Base-by-base conservation (phyloP, 169 alveolate genomes). In the Plasmodium yoelii region DNA sequence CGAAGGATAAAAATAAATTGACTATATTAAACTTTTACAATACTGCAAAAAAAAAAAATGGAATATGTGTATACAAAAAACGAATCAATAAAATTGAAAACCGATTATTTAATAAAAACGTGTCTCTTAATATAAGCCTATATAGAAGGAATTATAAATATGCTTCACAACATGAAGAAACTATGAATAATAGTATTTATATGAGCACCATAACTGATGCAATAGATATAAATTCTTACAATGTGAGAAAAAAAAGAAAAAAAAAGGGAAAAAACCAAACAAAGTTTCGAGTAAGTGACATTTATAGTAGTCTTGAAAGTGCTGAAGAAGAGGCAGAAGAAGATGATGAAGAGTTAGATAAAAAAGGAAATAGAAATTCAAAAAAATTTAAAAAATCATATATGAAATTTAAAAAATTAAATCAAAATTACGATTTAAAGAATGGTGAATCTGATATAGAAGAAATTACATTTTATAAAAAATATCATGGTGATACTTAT, bases 301-400 rank as follows among this genome's bases (percentile, higher is more conserved):
- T 82, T 53, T 82, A 67, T 82, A 82, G 90, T 44, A 67, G 82
- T 28, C 84, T 82, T 82, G 90, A 65, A 34, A 82, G 90, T 60
- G 84, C 73, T 5, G 84, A 82, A 61, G 90, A 82, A 39, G 82
- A 82, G 10, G 60, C 15, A 9, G 73, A 75, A 51, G 47, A 60
- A 24, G 77, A 42, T 15, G 65, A 47, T 9, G 57, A 49, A 60
- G 71, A 75, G 12, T 19, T 24, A 24, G 51, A 56, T 15, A 5
- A 6, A 19, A 22, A n/a, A 9, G 15, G 34, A 4, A 60, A 13
- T 39, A 26, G 57, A 46, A 46, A 61, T 24, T 49, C 49, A 6
- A 55, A 19, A 12, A 0, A 42, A 19, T 34, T 53, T 15, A 71
- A 18, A 60, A 39, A 53, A 51, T 13, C 42, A 51, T 26, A 19